Percentiles rank a stretch among this genome's conserved stretches.
These are phyloP conservation scores for Nitzschia sp. DNA, from an alignment of 108 stramenopile genomes.

Conservation along the genomic window DNA sequence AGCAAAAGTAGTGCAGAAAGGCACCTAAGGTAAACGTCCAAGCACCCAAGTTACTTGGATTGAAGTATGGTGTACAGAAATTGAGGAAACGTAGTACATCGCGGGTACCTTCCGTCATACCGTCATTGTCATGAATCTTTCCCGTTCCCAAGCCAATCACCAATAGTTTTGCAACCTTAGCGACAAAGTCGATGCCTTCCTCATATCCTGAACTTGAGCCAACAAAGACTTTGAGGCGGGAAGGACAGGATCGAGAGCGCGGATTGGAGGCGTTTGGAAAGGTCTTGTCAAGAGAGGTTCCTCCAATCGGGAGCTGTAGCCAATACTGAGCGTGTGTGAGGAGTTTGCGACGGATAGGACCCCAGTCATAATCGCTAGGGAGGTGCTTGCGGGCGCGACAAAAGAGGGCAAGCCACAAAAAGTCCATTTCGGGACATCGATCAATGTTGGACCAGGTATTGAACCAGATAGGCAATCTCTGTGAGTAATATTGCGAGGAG, in stretches of 20 bases:
- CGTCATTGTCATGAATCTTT: neutral
- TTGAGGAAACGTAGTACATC: conserved; percentile 77
- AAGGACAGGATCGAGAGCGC: conserved; percentile 61
- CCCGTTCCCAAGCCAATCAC: conserved; percentile 67
- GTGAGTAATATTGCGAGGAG: conserved; percentile 53
- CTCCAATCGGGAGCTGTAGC: conserved; percentile 84
- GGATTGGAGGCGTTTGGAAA: conserved; percentile 64
- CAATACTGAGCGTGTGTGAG: conserved; percentile 77
- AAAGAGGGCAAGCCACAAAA: conserved; percentile 81
- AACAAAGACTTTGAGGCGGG: conserved; percentile 70
- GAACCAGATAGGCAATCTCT: conserved; percentile 69
- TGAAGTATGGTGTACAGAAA: conserved; percentile 86
- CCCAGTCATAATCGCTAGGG: conserved; percentile 65
- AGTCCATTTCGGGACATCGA: conserved; percentile 86
- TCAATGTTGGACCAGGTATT: conserved; percentile 81
- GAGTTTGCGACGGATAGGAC: conserved; percentile 62
- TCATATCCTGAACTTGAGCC: conserved; percentile 68
- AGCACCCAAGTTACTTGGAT: conserved; percentile 84
- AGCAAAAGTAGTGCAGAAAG: conserved; percentile 82
- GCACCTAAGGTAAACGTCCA: conserved; percentile 89
- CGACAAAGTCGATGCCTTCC: conserved; percentile 85
- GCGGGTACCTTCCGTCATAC: conserved; percentile 67
- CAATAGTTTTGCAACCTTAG: conserved; percentile 74
- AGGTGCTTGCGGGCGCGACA: conserved; percentile 79
- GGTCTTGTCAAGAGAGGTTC: conserved; percentile 65